These are phyloP conservation scores for Gentiana dahurica DNA, from an alignment of 257 asterid species.

Conservation along the genomic window DNA sequence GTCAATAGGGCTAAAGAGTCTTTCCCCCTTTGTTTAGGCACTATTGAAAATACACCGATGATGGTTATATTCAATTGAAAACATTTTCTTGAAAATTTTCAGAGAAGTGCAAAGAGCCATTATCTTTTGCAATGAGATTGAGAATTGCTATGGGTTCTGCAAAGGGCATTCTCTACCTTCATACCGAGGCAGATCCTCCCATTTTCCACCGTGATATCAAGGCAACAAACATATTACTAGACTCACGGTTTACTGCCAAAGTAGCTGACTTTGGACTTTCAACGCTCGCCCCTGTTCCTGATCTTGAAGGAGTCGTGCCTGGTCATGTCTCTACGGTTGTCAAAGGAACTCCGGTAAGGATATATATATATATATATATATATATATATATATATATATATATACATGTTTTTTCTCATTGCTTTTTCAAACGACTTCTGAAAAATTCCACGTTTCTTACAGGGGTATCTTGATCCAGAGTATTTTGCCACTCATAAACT, in stretches of 20 bases:
- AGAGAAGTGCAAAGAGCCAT: conserved; percentile 55
- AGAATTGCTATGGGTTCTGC: conserved; percentile 74
- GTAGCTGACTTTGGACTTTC: conserved; percentile 98
- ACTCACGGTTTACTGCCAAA: conserved; percentile 64
- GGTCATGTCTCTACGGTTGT: conserved; percentile 87
- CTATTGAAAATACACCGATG: no score
- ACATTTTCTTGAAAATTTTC: conserved; percentile 9
- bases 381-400: background rate
- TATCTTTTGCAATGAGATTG: conserved; percentile 59
- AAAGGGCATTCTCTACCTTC: conserved; percentile 94
- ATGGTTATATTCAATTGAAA: background rate
- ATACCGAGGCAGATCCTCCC: conserved; percentile 96
- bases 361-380: background rate
- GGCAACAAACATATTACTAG: conserved; percentile 84
- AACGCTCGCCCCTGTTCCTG: conserved; percentile 78
- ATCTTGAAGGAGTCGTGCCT: conserved; percentile 68
- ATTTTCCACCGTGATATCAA: conserved; percentile 95
- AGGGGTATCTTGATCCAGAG: conserved; percentile 99
- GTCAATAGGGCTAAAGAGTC: no score
- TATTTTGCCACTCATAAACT: conserved; percentile 83
- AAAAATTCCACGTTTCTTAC: conserved; percentile 9
- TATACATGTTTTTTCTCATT: no score
- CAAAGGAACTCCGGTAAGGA: conserved; percentile 92
- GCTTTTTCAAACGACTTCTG: no score
- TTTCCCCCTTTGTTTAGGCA: no score